A percentile compares a stretch with the other conserved stretches of the same genome.
Evolutionary conservation across 805 yeast species (phyloP).

Genomic region (Schwanniomyces polymorphus): DNA sequence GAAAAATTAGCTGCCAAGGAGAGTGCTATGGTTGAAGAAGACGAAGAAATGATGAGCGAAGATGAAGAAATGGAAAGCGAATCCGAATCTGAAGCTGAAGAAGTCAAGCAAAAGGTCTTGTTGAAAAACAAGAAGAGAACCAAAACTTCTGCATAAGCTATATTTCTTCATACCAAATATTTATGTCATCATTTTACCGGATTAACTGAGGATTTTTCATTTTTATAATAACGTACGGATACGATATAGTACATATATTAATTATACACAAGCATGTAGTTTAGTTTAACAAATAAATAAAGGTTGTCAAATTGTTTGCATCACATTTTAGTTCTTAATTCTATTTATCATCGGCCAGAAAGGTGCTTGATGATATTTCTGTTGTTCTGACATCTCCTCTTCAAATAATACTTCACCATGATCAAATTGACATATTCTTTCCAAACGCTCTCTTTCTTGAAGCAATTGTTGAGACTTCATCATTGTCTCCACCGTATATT

Average conservation of each 20-base stretch:
- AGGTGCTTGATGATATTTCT: constrained; percentile 13
- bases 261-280: not conserved
- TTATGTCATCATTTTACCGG: not conserved
- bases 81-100: constrained; percentile 45
- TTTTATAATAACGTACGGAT: not conserved
- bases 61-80: constrained; percentile 46
- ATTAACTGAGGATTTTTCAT: not conserved
- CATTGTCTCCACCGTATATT: constrained; percentile 28
- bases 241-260: not conserved
- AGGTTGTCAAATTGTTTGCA: not conserved
- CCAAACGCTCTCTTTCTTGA: constrained; percentile 5
- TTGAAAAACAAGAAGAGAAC: constrained; percentile 61
- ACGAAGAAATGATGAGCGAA: constrained; percentile 35
- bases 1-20: constrained; percentile 68
- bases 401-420: not conserved
- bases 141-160: constrained; percentile 7
- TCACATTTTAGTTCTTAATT: not conserved
- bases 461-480: constrained; percentile 26
- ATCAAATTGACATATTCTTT: not conserved
- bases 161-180: constrained; percentile 1
- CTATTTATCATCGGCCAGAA: constrained; percentile 12
- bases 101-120: constrained; percentile 54
- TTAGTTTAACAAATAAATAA: not conserved
- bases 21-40: constrained; percentile 46
- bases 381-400: not conserved